Base-by-base conservation (phyloP, 805 yeast genomes). In the Candida oleophila region DNA sequence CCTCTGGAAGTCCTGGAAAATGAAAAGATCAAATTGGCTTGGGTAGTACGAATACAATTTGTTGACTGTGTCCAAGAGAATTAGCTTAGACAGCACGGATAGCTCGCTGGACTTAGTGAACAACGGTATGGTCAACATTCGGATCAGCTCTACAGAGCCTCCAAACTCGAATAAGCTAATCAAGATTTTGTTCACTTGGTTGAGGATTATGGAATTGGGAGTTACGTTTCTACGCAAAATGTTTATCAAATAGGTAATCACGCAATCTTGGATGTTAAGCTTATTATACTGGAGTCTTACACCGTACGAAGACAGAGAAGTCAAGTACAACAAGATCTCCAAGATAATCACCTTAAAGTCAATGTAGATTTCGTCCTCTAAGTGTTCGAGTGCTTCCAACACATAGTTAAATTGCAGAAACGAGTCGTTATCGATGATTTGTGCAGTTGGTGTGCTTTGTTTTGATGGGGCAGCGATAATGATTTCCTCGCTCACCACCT, bases 91-190 rank as follows among this genome's bases (percentile, higher is more conserved):
- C 32, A 28, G 7, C 7, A 15, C 38, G 9, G 30, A 34, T 3
- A 47, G 15, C 32, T 34, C 9, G 38, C 42, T 19, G 37, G 41
- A 5, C 46, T 43, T 15, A 44, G 43, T 34, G 45, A 53, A 47
- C 7, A 66, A 41, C 3, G 62, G 64, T 5, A 45, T 16, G 4
- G 64, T 30, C 4, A 68, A 42, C 36, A 47, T 50, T 40, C 55
- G 51, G 38, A 68, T 45, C 19, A 42, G 46, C 21, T 48, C 48
- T 1, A 59, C 53, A 38, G 60, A 60, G 49, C 71, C 64, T 2
- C 77, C 77, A 21, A 71, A 52, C 48, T 69, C 72, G 38, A 62
- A 47, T 34, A 71, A 59, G 8, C 50, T 43, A 1, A 62, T 40
- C 8, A 65, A 47, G n/a, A 69, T 48, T 14, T 64, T 51, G 20